A percentile compares a stretch with the other conserved stretches of the same genome.
Evolutionary conservation across 371 early-diverging fungal species (phyloP).

Genomic region (Saksenaea oblongispora): DNA sequence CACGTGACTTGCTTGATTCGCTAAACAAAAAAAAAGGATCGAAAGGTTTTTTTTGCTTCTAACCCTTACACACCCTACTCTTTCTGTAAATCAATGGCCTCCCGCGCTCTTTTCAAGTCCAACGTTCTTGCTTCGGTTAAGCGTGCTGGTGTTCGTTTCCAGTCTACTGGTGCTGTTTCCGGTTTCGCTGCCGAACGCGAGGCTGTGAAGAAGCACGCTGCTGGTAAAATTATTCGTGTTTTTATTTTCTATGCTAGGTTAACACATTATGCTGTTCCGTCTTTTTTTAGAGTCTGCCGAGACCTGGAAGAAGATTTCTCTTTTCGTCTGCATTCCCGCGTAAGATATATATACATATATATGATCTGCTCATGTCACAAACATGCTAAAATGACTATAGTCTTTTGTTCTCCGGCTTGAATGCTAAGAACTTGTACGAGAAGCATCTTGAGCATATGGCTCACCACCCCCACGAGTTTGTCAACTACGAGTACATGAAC

Average conservation of each 20-base stretch:
- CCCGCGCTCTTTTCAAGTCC: constrained; percentile 31
- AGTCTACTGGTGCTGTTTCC: constrained; percentile 28
- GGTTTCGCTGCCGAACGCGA: constrained; percentile 40
- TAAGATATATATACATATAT: no score
- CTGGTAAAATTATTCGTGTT: constrained; percentile 21
- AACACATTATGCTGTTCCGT: not conserved
- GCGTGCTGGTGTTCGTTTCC: constrained; percentile 47
- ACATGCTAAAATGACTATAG: constrained; percentile 12
- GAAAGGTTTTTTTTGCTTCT: constrained; percentile 7
- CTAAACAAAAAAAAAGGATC: not conserved
- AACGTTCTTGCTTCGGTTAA: constrained; percentile 33
- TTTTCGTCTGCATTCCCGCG: constrained; percentile 51
- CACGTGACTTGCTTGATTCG: constrained; percentile 1
- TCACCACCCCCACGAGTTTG: constrained; percentile 45
- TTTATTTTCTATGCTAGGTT: not conserved
- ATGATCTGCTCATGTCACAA: not conserved
- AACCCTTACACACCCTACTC: constrained; percentile 4
- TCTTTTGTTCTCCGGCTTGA: constrained; percentile 42
- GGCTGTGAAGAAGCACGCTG: constrained; percentile 50
- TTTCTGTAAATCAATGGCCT: constrained; percentile 24
- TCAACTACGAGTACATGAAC: constrained; percentile 51
- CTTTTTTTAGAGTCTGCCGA: constrained; percentile 37
- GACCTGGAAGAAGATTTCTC: constrained; percentile 55
- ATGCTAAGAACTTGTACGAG: constrained; percentile 45
- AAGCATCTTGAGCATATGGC: constrained; percentile 41